phyloP scores from a whole-genome alignment of 768 basidiomycete genomes.

The Psilocybe azurescens region DNA sequence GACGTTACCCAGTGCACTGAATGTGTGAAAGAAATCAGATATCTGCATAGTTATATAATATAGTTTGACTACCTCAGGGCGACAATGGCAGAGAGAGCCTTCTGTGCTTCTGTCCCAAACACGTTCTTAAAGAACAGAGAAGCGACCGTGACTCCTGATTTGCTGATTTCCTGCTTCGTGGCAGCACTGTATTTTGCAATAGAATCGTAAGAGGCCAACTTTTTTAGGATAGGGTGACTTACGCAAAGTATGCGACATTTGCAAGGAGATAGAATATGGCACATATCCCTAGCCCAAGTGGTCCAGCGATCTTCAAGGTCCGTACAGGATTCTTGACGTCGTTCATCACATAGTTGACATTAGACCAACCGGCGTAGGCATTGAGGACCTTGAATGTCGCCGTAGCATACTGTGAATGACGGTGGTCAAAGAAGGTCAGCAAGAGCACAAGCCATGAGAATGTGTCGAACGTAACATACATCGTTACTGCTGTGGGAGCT shows the following conservation, averaged over 20 bases:
- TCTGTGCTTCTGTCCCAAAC: slow-evolving; percentile 56
- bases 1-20: slow-evolving; percentile 30
- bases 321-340: slow-evolving; percentile 64
- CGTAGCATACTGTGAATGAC: slow-evolving; percentile 52
- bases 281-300: slow-evolving; percentile 60
- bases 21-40: neutral
- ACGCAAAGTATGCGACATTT: slow-evolving; percentile 63
- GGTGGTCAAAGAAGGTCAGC: neutral
- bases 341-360: slow-evolving; percentile 63
- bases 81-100: slow-evolving; percentile 60
- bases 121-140: slow-evolving; percentile 64
- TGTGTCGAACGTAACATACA: slow-evolving; percentile 16
- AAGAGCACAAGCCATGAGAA: neutral
- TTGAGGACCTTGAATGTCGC: slow-evolving; percentile 63
- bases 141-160: slow-evolving; percentile 60
- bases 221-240: slow-evolving; percentile 1
- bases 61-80: slow-evolving; percentile 50
- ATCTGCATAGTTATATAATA: too few relatives aligned
- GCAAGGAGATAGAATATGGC: slow-evolving; percentile 58
- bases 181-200: slow-evolving; percentile 34
- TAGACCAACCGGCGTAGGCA: slow-evolving; percentile 54
- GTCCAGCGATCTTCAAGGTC: slow-evolving; percentile 67
- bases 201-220: neutral
- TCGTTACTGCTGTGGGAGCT: slow-evolving; percentile 53
- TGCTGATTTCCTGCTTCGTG: slow-evolving; percentile 52